phyloP scores from a whole-genome alignment of 495 filamentous ascomycete genomes.

The Penicillium nucicola region DNA sequence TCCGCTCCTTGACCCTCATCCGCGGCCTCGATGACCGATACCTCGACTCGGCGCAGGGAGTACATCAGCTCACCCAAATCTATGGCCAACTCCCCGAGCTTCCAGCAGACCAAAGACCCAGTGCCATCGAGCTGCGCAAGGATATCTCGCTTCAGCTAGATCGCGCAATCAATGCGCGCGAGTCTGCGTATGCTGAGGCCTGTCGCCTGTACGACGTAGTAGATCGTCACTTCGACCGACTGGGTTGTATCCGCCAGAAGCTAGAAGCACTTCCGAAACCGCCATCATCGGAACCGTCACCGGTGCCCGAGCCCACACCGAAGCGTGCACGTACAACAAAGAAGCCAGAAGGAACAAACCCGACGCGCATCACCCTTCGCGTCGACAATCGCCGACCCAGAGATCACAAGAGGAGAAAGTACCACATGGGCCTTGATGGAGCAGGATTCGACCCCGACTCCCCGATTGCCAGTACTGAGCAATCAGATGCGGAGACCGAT shows the following conservation, averaged over 20 bases:
- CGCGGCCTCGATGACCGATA: slow-evolving; percentile 76
- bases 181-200: slow-evolving; percentile 79
- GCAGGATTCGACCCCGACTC: slow-evolving; percentile 41
- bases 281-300: slow-evolving; percentile 64
- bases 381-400: slow-evolving; percentile 44
- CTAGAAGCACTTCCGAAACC: slow-evolving; percentile 74
- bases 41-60: slow-evolving; percentile 55
- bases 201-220: slow-evolving; percentile 74
- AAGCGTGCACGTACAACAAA: slow-evolving; percentile 48
- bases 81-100: slow-evolving; percentile 71
- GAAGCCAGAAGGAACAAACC: slow-evolving; percentile 34
- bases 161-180: slow-evolving; percentile 70
- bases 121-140: slow-evolving; percentile 61
- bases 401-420: slow-evolving; percentile 33
- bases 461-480: slow-evolving; percentile 44
- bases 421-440: slow-evolving; percentile 37
- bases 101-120: slow-evolving; percentile 50
- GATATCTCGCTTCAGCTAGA: slow-evolving; percentile 73
- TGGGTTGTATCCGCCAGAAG: slow-evolving; percentile 75
- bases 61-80: slow-evolving; percentile 68
- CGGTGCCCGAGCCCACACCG: slow-evolving; percentile 47
- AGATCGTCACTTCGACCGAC: slow-evolving; percentile 72
- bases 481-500: slow-evolving; percentile 41
- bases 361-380: slow-evolving; percentile 61
- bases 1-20: slow-evolving; percentile 86